These are phyloP conservation scores for Acanthamoeba quina DNA, from an alignment of 208 protist species.

Conservation along the genomic window DNA sequence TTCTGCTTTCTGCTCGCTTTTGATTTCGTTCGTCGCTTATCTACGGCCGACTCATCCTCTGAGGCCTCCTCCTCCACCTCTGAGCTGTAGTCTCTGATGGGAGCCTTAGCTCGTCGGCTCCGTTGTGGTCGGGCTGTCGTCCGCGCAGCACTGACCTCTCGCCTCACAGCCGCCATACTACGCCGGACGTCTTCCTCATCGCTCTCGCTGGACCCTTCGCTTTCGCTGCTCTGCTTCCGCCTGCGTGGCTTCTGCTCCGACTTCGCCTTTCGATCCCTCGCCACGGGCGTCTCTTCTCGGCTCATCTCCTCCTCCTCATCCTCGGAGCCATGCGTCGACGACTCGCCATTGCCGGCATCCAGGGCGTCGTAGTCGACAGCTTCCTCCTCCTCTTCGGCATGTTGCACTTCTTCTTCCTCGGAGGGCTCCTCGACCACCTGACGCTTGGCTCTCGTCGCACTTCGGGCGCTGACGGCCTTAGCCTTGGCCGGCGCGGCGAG, in stretches of 20 bases:
- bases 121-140: background rate
- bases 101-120: background rate
- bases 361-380: background rate
- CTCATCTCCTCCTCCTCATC: no score
- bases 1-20: background rate
- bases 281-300: background rate
- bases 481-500: no score
- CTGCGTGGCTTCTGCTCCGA: background rate
- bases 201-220: background rate
- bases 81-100: background rate
- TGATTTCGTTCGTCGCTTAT: background rate
- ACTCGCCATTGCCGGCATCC: background rate
- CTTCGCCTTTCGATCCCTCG: background rate
- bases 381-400: background rate
- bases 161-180: background rate
- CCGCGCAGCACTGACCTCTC: background rate
- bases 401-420: background rate
- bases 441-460: background rate
- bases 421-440: background rate
- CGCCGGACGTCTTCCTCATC: background rate
- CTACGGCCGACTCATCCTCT: background rate
- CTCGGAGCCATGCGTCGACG: background rate
- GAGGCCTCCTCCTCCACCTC: background rate
- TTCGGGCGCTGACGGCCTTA: background rate
- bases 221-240: background rate